These are phyloP conservation scores for Rhododendron molle DNA, from an alignment of 148 eudicot species.

Conservation along the genomic window DNA sequence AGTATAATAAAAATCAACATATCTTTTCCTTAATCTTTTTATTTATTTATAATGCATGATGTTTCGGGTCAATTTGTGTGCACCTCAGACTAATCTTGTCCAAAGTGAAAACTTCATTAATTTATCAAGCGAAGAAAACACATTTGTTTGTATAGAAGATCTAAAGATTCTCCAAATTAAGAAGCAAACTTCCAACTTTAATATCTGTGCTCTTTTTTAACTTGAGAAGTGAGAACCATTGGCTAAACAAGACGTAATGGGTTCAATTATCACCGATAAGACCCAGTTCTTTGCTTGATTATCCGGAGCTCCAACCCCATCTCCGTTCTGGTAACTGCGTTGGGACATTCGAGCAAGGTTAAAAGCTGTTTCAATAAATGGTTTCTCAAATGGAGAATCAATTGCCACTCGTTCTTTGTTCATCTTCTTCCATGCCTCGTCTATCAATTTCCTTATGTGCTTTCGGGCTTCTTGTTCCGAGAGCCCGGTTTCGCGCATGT, in stretches of 20 bases:
- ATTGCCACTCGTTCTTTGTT: constrained; percentile 4
- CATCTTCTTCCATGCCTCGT: constrained; percentile 28
- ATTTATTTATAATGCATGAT: too few species aligned
- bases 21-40: too few species aligned
- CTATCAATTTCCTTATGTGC: constrained; percentile 20
- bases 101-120: too few species aligned
- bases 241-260: neutral
- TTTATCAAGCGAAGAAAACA: too few species aligned
- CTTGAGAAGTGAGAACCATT: too few species aligned
- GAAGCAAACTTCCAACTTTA: too few species aligned
- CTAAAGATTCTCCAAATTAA: too few species aligned
- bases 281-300: constrained; percentile 11
- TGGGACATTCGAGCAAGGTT: constrained; percentile 31
- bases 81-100: too few species aligned
- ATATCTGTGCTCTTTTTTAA: too few species aligned
- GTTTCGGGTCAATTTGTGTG: too few species aligned
- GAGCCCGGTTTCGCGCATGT: constrained; percentile 21
- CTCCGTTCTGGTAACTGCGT: constrained; percentile 32
- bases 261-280: constrained; percentile 22
- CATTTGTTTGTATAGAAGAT: too few species aligned
- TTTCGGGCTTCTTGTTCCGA: constrained; percentile 20
- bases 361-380: constrained; percentile 15
- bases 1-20: too few species aligned
- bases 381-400: constrained; percentile 7
- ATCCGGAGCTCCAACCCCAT: constrained; percentile 30